phyloP scores from a whole-genome alignment of 2,329 filamentous ascomycete species.

The Fusarium equiseti region DNA sequence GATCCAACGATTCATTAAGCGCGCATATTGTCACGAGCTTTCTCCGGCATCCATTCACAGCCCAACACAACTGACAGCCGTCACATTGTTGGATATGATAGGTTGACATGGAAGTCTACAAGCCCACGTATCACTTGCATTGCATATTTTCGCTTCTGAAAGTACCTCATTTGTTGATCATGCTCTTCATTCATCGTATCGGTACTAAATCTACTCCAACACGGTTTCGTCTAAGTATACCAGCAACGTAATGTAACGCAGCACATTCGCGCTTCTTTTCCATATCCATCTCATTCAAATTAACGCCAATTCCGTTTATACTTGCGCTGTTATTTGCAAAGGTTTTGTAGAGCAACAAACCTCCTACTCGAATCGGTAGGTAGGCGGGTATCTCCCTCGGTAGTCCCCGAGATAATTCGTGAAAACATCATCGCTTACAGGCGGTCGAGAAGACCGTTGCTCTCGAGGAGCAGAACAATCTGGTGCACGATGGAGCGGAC shows the following conservation, averaged over 20 bases:
- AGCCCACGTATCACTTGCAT: slow-evolving; percentile 33
- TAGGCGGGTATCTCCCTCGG: slow-evolving; percentile 38
- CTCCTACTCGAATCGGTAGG: slow-evolving; percentile 15
- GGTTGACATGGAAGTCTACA: slow-evolving; percentile 6
- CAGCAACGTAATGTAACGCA: slow-evolving; percentile 19
- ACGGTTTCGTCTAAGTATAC: slow-evolving; percentile 34
- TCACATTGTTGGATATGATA: slow-evolving; percentile 25
- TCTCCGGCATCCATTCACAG: slow-evolving; percentile 30
- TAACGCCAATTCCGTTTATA: slow-evolving; percentile 40
- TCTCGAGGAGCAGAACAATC: slow-evolving; percentile 93
- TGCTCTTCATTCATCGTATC: slow-evolving; percentile 35
- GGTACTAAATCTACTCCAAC: slow-evolving; percentile 37
- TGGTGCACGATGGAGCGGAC: slow-evolving; percentile 96
- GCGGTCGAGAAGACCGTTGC: slow-evolving; percentile 85
- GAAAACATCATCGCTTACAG: slow-evolving; percentile 54
- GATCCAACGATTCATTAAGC: slow-evolving; percentile 30
- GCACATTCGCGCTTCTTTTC: slow-evolving; percentile 24
- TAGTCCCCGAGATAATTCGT: slow-evolving; percentile 19
- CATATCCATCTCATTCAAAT: slow-evolving; percentile 32
- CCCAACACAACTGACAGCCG: slow-evolving; percentile 31
- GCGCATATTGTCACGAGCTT: slow-evolving; percentile 31
- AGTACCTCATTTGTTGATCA: slow-evolving; percentile 16
- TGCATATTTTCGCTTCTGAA: slow-evolving; percentile 35
- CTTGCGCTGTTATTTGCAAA: slow-evolving; percentile 35
- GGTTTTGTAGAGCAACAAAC: slow-evolving; percentile 30